phyloP scores from a whole-genome alignment of 768 basidiomycete species.

The Cubamyces sp. region DNA sequence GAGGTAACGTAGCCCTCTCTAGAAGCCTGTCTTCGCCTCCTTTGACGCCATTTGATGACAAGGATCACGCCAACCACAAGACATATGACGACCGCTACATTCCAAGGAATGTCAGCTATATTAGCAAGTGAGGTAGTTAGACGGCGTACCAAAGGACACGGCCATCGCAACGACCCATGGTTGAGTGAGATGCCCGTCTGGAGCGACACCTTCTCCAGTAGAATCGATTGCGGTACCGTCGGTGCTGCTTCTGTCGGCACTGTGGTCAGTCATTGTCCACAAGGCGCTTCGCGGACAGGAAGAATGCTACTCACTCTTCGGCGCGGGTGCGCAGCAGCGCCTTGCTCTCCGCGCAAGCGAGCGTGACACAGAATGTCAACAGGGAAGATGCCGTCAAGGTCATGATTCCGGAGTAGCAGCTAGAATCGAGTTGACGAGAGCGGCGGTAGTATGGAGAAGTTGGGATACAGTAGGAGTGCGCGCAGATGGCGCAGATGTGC shows the following conservation, averaged over 20 bases:
- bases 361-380: background rate
- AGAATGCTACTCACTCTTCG: conserved; percentile 1
- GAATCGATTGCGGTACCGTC: background rate
- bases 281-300: background rate
- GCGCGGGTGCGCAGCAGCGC: conserved; percentile 2
- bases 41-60: conserved; percentile 20
- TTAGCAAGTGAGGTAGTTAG: background rate
- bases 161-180: conserved; percentile 38
- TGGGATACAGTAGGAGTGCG: background rate
- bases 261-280: background rate
- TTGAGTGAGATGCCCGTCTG: conserved; percentile 30
- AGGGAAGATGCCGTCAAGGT: background rate
- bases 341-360: background rate
- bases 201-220: conserved; percentile 11
- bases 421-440: background rate
- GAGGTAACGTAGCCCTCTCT: background rate
- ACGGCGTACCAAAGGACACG: conserved; percentile 29
- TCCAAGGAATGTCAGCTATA: background rate
- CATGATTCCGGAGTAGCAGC: background rate
- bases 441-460: background rate
- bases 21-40: conserved; percentile 7
- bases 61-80: conserved; percentile 10
- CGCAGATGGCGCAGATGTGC: too few relatives aligned
- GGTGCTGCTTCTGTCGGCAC: background rate
- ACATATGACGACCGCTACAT: conserved; percentile 19